Evolutionary conservation across 495 filamentous ascomycete species (phyloP).

Genomic region (Aspergillus mulundensis): DNA sequence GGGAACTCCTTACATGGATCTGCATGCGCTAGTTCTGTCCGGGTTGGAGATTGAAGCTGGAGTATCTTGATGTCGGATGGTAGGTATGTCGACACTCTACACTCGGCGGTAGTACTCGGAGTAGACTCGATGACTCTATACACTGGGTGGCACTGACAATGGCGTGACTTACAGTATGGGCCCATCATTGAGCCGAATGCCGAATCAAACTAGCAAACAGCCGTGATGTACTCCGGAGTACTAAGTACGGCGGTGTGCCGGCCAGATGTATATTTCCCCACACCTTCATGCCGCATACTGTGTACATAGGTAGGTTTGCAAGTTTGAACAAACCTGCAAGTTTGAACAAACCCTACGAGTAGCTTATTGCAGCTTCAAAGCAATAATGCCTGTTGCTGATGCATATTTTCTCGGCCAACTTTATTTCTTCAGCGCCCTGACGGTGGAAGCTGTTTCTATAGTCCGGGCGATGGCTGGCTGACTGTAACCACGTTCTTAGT

Average conservation of each 20-base stretch:
- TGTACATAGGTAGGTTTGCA: too few species aligned
- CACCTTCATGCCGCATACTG: neutral
- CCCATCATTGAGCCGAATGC: too few species aligned
- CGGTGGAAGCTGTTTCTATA: neutral
- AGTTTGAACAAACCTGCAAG: too few species aligned
- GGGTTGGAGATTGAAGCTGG: neutral
- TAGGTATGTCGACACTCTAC: too few species aligned
- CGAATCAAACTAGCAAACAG: neutral
- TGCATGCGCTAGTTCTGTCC: conserved; percentile 12
- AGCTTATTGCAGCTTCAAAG: neutral
- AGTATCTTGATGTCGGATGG: too few species aligned
- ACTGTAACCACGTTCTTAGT: conserved; percentile 1
- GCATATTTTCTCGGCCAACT: neutral
- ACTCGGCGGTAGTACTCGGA: too few species aligned
- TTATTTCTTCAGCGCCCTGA: neutral
- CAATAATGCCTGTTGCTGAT: neutral
- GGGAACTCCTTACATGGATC: conserved; percentile 35
- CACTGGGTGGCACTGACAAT: too few species aligned
- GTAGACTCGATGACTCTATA: too few species aligned
- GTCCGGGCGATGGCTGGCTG: neutral
- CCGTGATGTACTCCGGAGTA: too few species aligned
- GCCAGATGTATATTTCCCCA: neutral
- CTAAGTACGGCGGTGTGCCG: neutral
- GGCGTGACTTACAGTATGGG: too few species aligned
- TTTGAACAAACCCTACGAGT: neutral